Conservation (phyloP, 441 rosid species). For the Adansonia grandidieri region DNA sequence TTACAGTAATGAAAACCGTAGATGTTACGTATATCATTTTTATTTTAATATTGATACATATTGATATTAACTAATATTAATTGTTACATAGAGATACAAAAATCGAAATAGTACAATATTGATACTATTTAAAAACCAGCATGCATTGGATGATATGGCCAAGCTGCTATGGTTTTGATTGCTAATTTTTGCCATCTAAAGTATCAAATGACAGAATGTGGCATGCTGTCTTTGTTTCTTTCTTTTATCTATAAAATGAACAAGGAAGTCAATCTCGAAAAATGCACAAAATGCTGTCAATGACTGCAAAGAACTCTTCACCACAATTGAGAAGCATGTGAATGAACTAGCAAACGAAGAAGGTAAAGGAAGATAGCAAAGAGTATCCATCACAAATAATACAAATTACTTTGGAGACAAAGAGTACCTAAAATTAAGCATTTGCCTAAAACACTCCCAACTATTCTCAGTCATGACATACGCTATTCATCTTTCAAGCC, state of each 20-base stretch:
- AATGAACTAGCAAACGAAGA: background rate
- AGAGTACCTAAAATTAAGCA: slow-evolving; percentile 16
- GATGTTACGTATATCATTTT: no score
- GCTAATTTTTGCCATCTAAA: background rate
- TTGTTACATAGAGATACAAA: no score
- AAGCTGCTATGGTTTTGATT: background rate
- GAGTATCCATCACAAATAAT: slow-evolving; percentile 5
- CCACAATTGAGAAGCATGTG: background rate
- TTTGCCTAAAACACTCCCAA: background rate
- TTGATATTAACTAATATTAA: no score
- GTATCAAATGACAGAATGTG: background rate
- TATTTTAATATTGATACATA: no score
- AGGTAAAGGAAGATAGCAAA: slow-evolving; percentile 1
- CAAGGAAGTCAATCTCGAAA: background rate
- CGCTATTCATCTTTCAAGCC: slow-evolving; percentile 6
- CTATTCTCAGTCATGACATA: slow-evolving; percentile 13
- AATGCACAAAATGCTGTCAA: background rate
- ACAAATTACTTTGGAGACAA: background rate
- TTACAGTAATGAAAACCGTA: no score
- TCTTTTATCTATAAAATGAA: background rate
- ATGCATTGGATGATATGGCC: no score
- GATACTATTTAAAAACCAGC: no score
- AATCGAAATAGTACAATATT: no score
- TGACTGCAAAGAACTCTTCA: background rate
- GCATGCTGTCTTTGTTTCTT: no score